Percentiles rank a stretch among this genome's conserved stretches.
These are phyloP conservation scores for Senna tora DNA, from an alignment of 306 rosid species.

Conservation along the genomic window DNA sequence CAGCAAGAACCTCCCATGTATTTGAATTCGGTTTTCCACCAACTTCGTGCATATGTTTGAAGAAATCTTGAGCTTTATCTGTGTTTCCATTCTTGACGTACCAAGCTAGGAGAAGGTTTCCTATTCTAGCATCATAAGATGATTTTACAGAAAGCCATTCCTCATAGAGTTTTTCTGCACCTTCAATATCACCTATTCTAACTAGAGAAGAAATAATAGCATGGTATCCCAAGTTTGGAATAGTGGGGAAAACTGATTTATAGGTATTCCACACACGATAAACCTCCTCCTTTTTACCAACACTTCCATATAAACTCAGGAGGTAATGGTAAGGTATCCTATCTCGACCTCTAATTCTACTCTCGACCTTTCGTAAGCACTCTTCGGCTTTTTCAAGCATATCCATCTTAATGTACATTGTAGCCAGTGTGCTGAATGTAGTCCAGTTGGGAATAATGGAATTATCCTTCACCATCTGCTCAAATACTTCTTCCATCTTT, in stretches of 20 bases:
- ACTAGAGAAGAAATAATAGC: slow-evolving; percentile 74
- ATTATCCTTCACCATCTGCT: slow-evolving; percentile 70
- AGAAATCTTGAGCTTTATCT: slow-evolving; percentile 62
- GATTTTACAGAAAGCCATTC: slow-evolving; percentile 76
- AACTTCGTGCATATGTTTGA: slow-evolving; percentile 56
- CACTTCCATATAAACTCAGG: slow-evolving; percentile 74
- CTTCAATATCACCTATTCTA: slow-evolving; percentile 75
- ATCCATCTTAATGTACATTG: slow-evolving; percentile 87
- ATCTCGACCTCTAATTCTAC: slow-evolving; percentile 82
- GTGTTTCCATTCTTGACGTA: slow-evolving; percentile 53
- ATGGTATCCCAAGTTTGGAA: slow-evolving; percentile 94
- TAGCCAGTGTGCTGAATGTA: slow-evolving; percentile 90
- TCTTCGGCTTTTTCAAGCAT: slow-evolving; percentile 75
- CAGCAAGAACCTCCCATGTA: slow-evolving; percentile 89
- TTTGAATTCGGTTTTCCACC: slow-evolving; percentile 80
- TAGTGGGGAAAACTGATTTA: slow-evolving; percentile 62
- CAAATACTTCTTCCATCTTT: slow-evolving; percentile 81
- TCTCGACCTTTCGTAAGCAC: slow-evolving; percentile 72
- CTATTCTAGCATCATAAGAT: slow-evolving; percentile 80
- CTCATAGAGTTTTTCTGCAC: slow-evolving; percentile 69
- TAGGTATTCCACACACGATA: slow-evolving; percentile 86
- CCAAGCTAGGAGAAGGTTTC: slow-evolving; percentile 69
- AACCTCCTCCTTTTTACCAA: slow-evolving; percentile 79
- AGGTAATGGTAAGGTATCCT: slow-evolving; percentile 88
- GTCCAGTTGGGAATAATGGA: slow-evolving; percentile 81